Conservation (phyloP, 257 asterid genomes). For the Solanum tacnaense region DNA sequence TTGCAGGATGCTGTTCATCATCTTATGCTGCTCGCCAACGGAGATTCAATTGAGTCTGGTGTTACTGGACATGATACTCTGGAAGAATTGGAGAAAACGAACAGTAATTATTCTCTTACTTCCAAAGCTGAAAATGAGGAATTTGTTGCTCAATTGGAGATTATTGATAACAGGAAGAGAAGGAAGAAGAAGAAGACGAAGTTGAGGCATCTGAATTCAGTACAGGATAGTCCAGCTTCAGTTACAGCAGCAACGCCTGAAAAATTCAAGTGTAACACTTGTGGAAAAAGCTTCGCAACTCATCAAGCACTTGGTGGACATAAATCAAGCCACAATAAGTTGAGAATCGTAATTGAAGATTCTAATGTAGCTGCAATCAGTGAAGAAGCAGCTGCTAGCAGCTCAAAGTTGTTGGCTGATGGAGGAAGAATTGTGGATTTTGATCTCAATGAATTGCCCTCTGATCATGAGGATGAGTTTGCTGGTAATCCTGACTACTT, state of each 20-base stretch:
- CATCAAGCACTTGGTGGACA: slow-evolving; percentile 45
- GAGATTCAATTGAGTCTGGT: neutral
- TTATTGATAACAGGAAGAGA: slow-evolving; percentile 4
- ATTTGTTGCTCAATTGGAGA: neutral
- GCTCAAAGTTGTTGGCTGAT: slow-evolving; percentile 1
- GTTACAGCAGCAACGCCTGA: neutral
- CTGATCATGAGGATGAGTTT: slow-evolving; percentile 10
- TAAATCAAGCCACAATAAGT: slow-evolving; percentile 32
- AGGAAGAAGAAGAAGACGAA: slow-evolving; percentile 26
- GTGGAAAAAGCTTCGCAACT: slow-evolving; percentile 21
- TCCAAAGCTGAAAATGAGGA: neutral
- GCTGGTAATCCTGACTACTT: neutral
- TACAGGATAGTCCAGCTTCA: neutral
- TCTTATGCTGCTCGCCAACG: slow-evolving; percentile 35
- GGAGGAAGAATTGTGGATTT: slow-evolving; percentile 12
- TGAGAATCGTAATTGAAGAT: slow-evolving; percentile 6
- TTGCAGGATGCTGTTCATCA: slow-evolving; percentile 19
- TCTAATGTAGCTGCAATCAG: neutral
- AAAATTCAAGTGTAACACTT: slow-evolving; percentile 19
- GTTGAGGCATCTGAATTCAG: slow-evolving; percentile 17
- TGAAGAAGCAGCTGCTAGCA: slow-evolving; percentile 6
- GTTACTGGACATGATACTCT: neutral
- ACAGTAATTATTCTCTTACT: slow-evolving; percentile 9
- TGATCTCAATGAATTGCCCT: slow-evolving; percentile 49
- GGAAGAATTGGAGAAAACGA: slow-evolving; percentile 15